Conservation (phyloP, 768 basidiomycete genomes). For the Rhodotorula taiwanensis region DNA sequence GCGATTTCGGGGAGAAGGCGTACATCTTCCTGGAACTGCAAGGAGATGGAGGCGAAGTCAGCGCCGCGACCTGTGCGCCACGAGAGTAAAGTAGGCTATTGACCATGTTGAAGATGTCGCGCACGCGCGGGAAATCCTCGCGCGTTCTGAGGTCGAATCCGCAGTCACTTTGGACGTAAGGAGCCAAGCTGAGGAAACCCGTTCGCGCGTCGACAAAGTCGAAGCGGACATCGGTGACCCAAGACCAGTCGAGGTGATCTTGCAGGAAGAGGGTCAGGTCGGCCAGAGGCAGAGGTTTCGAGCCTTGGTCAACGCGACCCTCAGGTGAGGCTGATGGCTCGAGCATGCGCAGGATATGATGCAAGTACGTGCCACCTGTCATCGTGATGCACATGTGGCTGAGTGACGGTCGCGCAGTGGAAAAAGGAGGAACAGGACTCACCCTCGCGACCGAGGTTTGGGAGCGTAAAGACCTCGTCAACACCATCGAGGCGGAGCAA, state of each 20-base stretch:
- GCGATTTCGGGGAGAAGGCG: slow-evolving; percentile 34
- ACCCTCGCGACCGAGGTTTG: slow-evolving; percentile 12
- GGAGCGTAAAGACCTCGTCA: slow-evolving; percentile 8
- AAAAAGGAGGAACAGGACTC: background rate
- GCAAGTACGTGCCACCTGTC: slow-evolving; percentile 16
- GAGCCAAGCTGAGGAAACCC: slow-evolving; percentile 2
- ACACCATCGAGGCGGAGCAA: background rate
- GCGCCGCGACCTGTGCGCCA: background rate
- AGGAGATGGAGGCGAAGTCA: background rate
- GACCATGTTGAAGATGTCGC: slow-evolving; percentile 41
- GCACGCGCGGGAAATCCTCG: slow-evolving; percentile 39
- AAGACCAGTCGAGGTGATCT: slow-evolving; percentile 12
- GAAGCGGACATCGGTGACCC: slow-evolving; percentile 3
- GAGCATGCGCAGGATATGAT: slow-evolving; percentile 10
- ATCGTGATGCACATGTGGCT: too few relatives aligned
- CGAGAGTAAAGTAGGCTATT: background rate
- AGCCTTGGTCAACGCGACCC: background rate
- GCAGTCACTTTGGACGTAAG: slow-evolving; percentile 21
- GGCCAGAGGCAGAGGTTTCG: background rate
- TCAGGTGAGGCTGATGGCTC: background rate
- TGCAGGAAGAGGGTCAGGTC: slow-evolving; percentile 21
- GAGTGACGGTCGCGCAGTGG: background rate
- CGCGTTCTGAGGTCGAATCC: slow-evolving; percentile 40
- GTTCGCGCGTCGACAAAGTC: slow-evolving; percentile 9
- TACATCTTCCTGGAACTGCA: slow-evolving; percentile 40